phyloP scores from a whole-genome alignment of 495 filamentous ascomycete species.

The Trichoderma erinaceum region DNA sequence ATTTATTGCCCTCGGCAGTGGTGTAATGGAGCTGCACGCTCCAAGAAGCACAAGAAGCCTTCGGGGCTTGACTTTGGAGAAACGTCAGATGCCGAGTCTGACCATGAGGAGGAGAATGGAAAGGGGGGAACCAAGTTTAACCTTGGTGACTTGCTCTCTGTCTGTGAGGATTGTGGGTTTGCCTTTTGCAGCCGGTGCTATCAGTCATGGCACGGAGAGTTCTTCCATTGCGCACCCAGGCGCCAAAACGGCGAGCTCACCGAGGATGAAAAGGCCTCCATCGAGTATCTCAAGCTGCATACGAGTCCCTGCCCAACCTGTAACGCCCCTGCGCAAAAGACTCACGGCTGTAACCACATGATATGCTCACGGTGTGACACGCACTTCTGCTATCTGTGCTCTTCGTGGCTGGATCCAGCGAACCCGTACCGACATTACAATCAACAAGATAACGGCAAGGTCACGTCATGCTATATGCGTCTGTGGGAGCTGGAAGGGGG shows the following conservation, averaged over 20 bases:
- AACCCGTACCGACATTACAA: conserved; percentile 94
- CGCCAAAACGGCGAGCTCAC: conserved; percentile 59
- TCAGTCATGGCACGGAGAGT: conserved; percentile 85
- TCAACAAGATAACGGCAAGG: conserved; percentile 35
- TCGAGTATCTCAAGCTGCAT: conserved; percentile 72
- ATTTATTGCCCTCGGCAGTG: conserved; percentile 91
- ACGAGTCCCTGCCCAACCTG: conserved; percentile 91
- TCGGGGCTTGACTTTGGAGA: conserved; percentile 44
- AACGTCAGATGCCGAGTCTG: conserved; percentile 45
- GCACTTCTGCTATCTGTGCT: conserved; percentile 96
- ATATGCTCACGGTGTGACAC: conserved; percentile 81
- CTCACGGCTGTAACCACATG: conserved; percentile 97
- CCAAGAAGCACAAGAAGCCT: conserved; percentile 70
- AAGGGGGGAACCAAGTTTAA: conserved; percentile 19
- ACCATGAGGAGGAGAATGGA: conserved; percentile 25
- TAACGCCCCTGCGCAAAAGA: conserved; percentile 77
- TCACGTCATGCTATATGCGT: conserved; percentile 67
- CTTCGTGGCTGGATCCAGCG: conserved; percentile 67
- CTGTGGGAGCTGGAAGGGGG: conserved; percentile 86
- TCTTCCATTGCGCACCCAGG: conserved; percentile 53
- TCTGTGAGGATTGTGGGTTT: conserved; percentile 86
- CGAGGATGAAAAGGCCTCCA: conserved; percentile 74
- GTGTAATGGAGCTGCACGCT: conserved; percentile 88
- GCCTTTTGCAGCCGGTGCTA: conserved; percentile 70
- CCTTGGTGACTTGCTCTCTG: conserved; percentile 48